Evolutionary conservation across 257 asterid species (phyloP).

Genomic region (Solanum bukasovii): DNA sequence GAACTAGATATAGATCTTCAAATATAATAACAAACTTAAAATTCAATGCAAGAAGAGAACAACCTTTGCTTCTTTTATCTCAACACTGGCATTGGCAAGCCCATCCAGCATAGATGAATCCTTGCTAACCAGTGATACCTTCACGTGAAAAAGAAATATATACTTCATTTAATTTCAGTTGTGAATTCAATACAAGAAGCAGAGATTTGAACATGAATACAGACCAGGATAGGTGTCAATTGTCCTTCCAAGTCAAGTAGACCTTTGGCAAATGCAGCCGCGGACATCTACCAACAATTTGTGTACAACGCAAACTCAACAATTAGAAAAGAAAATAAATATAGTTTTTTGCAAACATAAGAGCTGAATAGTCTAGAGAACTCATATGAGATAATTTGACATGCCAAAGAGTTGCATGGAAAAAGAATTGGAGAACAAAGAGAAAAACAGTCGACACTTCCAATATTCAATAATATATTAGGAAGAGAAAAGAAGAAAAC

Average conservation of each 20-base stretch:
- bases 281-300: constrained; percentile 65
- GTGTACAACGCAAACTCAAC: not conserved
- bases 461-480: not conserved
- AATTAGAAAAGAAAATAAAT: not conserved
- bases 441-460: not conserved
- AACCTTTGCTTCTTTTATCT: constrained; percentile 94
- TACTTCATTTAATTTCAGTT: not conserved
- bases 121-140: constrained; percentile 99
- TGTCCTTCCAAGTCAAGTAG: constrained; percentile 96
- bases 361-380: not conserved
- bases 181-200: not conserved
- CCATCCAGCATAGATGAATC: constrained; percentile 98
- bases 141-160: not conserved
- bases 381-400: not conserved
- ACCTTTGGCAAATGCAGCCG: constrained; percentile 98
- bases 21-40: not conserved
- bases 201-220: constrained; percentile 7
- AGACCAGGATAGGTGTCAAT: constrained; percentile 89
- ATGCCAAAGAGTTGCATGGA: not conserved
- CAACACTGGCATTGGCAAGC: constrained; percentile 78
- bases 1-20: not conserved
- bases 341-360: not conserved
- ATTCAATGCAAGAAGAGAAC: constrained; percentile 4
- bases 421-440: not conserved
- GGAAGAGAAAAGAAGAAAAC: constrained; percentile 15